Conservation (phyloP, 148 eudicot genomes). For the Rhododendron vialii region DNA sequence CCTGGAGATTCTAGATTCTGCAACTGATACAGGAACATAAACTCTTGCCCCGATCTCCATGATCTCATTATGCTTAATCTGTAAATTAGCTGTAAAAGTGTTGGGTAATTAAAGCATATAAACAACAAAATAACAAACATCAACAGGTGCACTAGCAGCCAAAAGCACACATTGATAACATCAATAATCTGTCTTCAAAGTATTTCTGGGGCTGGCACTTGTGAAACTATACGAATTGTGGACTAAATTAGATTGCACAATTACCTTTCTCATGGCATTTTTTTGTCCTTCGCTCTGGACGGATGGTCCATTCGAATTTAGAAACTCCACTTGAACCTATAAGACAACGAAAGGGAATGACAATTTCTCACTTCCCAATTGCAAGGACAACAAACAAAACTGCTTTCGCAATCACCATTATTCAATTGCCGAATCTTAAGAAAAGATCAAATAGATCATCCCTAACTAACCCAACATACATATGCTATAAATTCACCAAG, state of each 20-base stretch:
- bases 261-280: constrained; percentile 54
- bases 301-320: constrained; percentile 16
- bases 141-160: not conserved
- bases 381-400: not conserved
- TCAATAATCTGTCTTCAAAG: not conserved
- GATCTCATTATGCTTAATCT: constrained; percentile 78
- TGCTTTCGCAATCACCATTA: not conserved
- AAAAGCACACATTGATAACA: not conserved
- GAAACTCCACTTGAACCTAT: constrained; percentile 57
- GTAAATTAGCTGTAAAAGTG: constrained; percentile 48
- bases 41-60: constrained; percentile 71
- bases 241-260: not conserved
- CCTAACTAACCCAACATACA: not conserved
- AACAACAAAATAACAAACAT: not conserved
- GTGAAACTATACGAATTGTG: not conserved
- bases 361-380: not conserved
- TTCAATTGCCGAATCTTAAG: not conserved
- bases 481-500: not conserved
- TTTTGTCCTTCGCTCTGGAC: constrained; percentile 13
- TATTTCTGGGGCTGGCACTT: not conserved
- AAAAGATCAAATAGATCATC: not conserved
- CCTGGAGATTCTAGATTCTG: constrained; percentile 71
- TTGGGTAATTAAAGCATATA: constrained; percentile 38
- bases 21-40: constrained; percentile 73
- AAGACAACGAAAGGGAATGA: constrained; percentile 7